Base-by-base conservation (phyloP, 2,329 filamentous ascomycete genomes). In the Talaromyces sp. region DNA sequence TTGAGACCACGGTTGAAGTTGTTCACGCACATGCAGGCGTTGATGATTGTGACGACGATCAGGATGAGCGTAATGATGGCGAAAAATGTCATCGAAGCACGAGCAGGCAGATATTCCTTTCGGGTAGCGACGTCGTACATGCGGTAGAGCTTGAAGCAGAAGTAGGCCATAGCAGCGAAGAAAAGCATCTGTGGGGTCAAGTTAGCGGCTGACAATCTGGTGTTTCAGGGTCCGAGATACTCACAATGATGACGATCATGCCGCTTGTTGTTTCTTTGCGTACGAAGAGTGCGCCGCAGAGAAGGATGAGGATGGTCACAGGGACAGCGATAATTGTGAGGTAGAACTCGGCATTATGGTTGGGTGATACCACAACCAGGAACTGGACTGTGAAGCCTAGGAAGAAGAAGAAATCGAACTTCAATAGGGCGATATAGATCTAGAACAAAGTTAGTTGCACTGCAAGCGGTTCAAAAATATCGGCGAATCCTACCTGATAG, bases 321-420 rank as follows among this genome's bases (percentile, higher is more conserved):
- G 92, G 92, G 48, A 99, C 89, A 22, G 93, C 94, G 56, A 88
- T 89, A 43, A 94, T 86, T 7, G 95, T 99, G 47, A 97, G 80
- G 49, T 83, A 88, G 65, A 94, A 90, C 72, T 99, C 94, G 65
- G 85, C 79, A 57, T 87, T 83, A 43, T 82, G 82, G 22, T 80
- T 81, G 59, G 83, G 82, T 40, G 84, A 87, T 52, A 84, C 87
- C 54, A 99, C 91, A 64, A 99, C 93, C 49, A 97, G 83, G 74
- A 99, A 99, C 70, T 99, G 94, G 42, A 99, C 90, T 6, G 94
- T 97, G 74, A 99, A 99, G 49, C 93, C 94, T 46, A 99, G 85
- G 82, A 99, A 99, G 81, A 99, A 97, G 85, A 99, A 99, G 76
- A 99, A 97, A 77, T 99, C 94, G 73, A 99, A 99, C 75, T 99